Evolutionary conservation across 1,284 basidiomycete species (phyloP).

Genomic region (Ceratobasidium sp.): DNA sequence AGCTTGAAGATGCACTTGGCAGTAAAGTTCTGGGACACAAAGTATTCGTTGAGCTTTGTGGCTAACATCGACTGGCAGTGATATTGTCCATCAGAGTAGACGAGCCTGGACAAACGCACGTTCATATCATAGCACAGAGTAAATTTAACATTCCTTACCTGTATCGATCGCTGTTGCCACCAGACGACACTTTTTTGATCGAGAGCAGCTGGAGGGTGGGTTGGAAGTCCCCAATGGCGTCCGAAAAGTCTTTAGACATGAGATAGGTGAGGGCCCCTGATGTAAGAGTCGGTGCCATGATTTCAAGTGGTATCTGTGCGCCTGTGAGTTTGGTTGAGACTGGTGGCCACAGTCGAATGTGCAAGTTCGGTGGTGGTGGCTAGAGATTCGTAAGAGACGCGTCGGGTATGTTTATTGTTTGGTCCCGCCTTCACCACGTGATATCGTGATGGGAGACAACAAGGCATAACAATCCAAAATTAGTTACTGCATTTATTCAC

Average conservation of each 20-base stretch:
- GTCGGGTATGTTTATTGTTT: constrained; percentile 38
- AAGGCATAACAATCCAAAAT: neutral
- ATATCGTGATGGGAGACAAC: neutral
- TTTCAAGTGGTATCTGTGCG: neutral
- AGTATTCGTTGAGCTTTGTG: constrained; percentile 86
- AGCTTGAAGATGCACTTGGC: constrained; percentile 82
- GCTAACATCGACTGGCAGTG: constrained; percentile 96
- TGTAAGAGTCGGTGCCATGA: constrained; percentile 45
- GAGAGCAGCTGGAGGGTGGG: constrained; percentile 85
- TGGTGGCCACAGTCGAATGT: constrained; percentile 11
- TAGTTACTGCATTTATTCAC: neutral
- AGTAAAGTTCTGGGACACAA: constrained; percentile 75
- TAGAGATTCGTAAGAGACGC: constrained; percentile 33
- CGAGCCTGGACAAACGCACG: constrained; percentile 55
- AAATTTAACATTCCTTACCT: constrained; percentile 50
- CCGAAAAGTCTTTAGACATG: constrained; percentile 34
- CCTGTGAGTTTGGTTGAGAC: neutral
- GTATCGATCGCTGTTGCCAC: constrained; percentile 56
- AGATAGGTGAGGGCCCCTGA: constrained; percentile 45
- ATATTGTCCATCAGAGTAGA: constrained; percentile 77
- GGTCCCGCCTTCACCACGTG: constrained; percentile 24
- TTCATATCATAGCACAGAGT: neutral
- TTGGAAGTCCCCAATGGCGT: constrained; percentile 56
- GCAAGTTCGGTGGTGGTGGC: constrained; percentile 23
- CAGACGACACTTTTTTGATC: constrained; percentile 76